Evolutionary conservation across 768 basidiomycete species (phyloP), one percentile per base, ranked within the genome.

Genomic region (Hemileccinum rubropunctum): DNA sequence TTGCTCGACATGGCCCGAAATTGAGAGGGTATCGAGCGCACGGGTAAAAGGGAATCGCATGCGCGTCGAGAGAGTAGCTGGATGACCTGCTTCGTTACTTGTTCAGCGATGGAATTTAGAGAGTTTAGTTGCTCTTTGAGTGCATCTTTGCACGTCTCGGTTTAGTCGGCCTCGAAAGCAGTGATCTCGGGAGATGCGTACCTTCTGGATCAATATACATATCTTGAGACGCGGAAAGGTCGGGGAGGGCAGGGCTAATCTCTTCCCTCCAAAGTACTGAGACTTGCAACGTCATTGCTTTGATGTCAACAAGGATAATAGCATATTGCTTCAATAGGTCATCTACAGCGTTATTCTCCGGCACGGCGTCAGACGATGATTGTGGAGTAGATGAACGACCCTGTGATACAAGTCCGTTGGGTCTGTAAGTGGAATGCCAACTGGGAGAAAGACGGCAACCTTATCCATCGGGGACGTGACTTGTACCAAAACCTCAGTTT

Each of bases 11-110:
- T 85, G 14, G 90, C 90, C 45, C 95, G 80, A 59, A 95, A 90
- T 59, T 98, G 94, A 1, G 88, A 86, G 1, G 92, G 91, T 61
- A 98, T 89, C 0, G 89, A 87, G 42, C 90, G 80, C 50, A 98
- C 89, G 13, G 88, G 83, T 27, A 86, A 79, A 38, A 98, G 78
- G 8, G 85, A 82, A 56, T 97, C 95, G 53, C 83, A 86, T 57
- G 88, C 92, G n/a, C 91, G 82, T 52, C 81, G 79, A 15, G 81
- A 81, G 23, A 98, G 73, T 45, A 95, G 84, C 11, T 72, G 62
- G 21, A 88, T 66, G 48, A 95, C 80, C 47, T 89, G 85, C 23
- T 64, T 73, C 6, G 83, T 79, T 50, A 89, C 67, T 3, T 80
- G 73, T 13, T 78, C 73, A n/a, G 83, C 71, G n/a, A 84, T 63